Percentiles rank a stretch among this genome's conserved stretches.
Evolutionary conservation across 768 basidiomycete genomes (phyloP).

Genomic region (Amanita thiersii): DNA sequence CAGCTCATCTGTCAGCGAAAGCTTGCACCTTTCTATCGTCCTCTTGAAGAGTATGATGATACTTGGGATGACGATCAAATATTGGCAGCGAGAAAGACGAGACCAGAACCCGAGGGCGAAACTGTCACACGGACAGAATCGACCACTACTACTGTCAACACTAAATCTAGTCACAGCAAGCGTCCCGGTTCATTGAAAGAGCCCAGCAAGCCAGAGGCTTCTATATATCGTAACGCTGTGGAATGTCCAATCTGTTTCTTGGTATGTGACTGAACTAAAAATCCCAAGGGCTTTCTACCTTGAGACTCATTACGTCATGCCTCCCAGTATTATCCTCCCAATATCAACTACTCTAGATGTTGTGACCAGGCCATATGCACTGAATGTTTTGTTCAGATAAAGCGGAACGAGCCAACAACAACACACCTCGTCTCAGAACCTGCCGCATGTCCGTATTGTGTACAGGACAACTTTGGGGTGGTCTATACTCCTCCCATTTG

Average conservation of each 20-base stretch:
- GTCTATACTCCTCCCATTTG: slow-evolving; percentile 78
- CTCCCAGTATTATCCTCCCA: slow-evolving; percentile 87
- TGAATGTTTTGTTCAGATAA: slow-evolving; percentile 99
- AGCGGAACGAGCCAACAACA: slow-evolving; percentile 88
- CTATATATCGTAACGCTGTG: slow-evolving; percentile 73
- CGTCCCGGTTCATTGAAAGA: slow-evolving; percentile 58
- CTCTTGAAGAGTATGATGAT: slow-evolving; percentile 87
- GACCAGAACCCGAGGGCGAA: slow-evolving; percentile 44
- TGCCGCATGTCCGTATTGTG: slow-evolving; percentile 95
- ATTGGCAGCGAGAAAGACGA: slow-evolving; percentile 69
- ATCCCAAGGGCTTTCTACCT: slow-evolving; percentile 9
- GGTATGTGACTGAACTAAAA: slow-evolving; percentile 45
- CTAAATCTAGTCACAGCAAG: slow-evolving; percentile 39
- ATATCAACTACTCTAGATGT: slow-evolving; percentile 95
- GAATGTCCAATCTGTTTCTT: slow-evolving; percentile 99
- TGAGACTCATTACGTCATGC: slow-evolving; percentile 21
- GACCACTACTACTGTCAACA: slow-evolving; percentile 21
- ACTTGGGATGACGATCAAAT: slow-evolving; percentile 87
- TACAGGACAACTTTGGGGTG: slow-evolving; percentile 94
- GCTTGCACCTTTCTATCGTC: slow-evolving; percentile 94
- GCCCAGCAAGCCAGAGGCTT: slow-evolving; percentile 62
- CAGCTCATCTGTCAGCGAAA: slow-evolving; percentile 83
- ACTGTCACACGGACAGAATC: slow-evolving; percentile 39
- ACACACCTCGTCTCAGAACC: slow-evolving; percentile 96
- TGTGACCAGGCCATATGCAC: slow-evolving; percentile 99